phyloP scores from a whole-genome alignment of 2,329 filamentous ascomycete species.

The Stromatinia cepivora region DNA sequence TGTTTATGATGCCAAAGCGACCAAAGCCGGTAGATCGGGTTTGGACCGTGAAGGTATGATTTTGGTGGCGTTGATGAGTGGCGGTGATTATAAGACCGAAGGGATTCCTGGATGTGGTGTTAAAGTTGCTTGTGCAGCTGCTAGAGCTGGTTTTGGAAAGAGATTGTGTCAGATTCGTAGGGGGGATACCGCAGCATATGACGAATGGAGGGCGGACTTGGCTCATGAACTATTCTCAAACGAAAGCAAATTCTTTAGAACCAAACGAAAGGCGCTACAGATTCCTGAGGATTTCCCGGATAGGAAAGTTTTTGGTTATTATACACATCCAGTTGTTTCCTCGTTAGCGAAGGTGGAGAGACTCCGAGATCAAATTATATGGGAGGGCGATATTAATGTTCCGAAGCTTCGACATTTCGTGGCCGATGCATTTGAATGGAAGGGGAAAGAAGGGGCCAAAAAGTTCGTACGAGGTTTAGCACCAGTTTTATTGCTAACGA shows the following conservation, averaged over 20 bases:
- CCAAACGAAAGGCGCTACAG: slow-evolving; percentile 68
- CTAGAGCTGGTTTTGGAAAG: slow-evolving; percentile 80
- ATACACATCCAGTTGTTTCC: slow-evolving; percentile 84
- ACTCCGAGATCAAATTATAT: slow-evolving; percentile 55
- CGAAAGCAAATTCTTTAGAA: slow-evolving; percentile 75
- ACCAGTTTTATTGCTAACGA: slow-evolving; percentile 69
- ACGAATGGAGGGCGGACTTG: slow-evolving; percentile 70
- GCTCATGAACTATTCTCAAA: slow-evolving; percentile 79
- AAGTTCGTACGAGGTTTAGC: slow-evolving; percentile 83
- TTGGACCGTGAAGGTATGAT: slow-evolving; percentile 89
- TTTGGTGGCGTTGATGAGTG: slow-evolving; percentile 89
- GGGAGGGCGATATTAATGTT: slow-evolving; percentile 65
- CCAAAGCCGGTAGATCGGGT: slow-evolving; percentile 52
- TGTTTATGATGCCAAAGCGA: slow-evolving; percentile 67
- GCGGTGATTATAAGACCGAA: slow-evolving; percentile 88
- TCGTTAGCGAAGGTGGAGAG: slow-evolving; percentile 54
- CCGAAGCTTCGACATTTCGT: slow-evolving; percentile 70
- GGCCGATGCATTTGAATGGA: slow-evolving; percentile 83
- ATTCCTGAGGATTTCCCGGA: slow-evolving; percentile 84
- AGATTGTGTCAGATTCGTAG: slow-evolving; percentile 67
- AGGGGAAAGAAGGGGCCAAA: slow-evolving; percentile 71
- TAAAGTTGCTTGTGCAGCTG: slow-evolving; percentile 87
- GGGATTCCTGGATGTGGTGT: slow-evolving; percentile 86
- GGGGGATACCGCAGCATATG: slow-evolving; percentile 59
- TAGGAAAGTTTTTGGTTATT: slow-evolving; percentile 76